Conservation (phyloP, 2,329 filamentous ascomycete genomes). For the Fusarium anguioides region DNA sequence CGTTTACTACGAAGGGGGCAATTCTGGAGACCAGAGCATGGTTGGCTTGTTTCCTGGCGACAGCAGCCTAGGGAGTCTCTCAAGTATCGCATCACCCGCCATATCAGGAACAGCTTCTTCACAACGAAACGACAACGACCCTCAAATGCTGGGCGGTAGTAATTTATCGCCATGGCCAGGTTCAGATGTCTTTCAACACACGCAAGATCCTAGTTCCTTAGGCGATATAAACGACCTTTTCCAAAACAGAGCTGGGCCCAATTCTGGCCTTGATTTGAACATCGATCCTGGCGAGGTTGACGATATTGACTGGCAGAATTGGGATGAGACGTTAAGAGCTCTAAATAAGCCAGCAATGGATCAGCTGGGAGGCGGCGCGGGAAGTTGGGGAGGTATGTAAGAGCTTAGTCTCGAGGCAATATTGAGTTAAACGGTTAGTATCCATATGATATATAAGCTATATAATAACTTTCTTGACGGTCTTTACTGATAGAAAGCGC, state of each 20-base stretch:
- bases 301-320: conserved; percentile 37
- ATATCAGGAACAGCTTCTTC: conserved; percentile 22
- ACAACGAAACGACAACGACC: background rate
- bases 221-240: conserved; percentile 13
- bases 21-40: background rate
- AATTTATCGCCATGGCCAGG: conserved; percentile 23
- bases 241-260: background rate
- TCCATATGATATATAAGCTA: background rate
- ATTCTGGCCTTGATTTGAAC: conserved; percentile 17
- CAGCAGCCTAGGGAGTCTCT: conserved; percentile 20
- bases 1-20: conserved; percentile 21
- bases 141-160: background rate
- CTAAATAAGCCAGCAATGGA: conserved; percentile 7
- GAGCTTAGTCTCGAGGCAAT: no score
- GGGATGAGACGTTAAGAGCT: conserved; percentile 27
- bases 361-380: conserved; percentile 8
- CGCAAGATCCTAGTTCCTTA: background rate
- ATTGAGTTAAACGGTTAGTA: background rate
- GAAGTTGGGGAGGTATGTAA: conserved; percentile 38
- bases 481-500: background rate
- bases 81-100: conserved; percentile 30
- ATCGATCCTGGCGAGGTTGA: conserved; percentile 34
- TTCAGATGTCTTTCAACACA: conserved; percentile 9
- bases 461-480: background rate
- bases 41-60: conserved; percentile 13